These are phyloP conservation scores for Geotrichum reessii DNA, from an alignment of 1,139 yeast genomes.

Conservation along the genomic window DNA sequence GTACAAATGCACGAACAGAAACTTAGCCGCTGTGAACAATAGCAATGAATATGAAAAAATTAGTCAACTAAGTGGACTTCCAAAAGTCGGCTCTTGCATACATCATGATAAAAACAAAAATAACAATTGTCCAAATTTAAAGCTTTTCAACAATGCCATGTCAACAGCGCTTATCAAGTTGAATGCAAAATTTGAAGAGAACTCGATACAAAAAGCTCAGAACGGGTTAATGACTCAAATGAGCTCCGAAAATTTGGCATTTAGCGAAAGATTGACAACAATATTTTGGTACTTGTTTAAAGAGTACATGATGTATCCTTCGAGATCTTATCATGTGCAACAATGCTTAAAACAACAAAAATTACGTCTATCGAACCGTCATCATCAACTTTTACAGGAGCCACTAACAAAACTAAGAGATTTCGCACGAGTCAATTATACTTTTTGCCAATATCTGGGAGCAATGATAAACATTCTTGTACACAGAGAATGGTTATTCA, in stretches of 20 bases:
- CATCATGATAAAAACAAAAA: not conserved
- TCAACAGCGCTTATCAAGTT: conserved; percentile 5
- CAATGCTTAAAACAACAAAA: not conserved
- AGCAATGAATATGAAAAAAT: not conserved
- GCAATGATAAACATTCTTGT: conserved; percentile 16
- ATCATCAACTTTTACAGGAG: not conserved
- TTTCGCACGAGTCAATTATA: conserved; percentile 16
- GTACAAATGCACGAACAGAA: too few relatives aligned
- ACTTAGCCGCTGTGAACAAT: not conserved
- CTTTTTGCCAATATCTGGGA: conserved; percentile 19
- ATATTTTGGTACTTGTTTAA: conserved; percentile 17
- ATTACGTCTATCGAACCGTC: not conserved
- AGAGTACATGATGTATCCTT: conserved; percentile 17
- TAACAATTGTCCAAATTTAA: not conserved
- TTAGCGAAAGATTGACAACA: conserved; percentile 13
- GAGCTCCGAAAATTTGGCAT: conserved; percentile 12
- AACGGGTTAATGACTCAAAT: conserved; percentile 13
- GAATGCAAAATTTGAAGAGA: not conserved
- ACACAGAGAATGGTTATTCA: conserved; percentile 17
- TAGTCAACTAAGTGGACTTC: not conserved
- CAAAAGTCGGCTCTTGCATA: too few relatives aligned
- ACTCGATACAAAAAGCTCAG: not conserved
- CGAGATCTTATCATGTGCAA: not conserved
- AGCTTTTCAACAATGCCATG: not conserved
- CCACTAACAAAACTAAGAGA: not conserved